Base-by-base conservation (phyloP, 108 stramenopile genomes). In the Discostella stelligeroides region DNA sequence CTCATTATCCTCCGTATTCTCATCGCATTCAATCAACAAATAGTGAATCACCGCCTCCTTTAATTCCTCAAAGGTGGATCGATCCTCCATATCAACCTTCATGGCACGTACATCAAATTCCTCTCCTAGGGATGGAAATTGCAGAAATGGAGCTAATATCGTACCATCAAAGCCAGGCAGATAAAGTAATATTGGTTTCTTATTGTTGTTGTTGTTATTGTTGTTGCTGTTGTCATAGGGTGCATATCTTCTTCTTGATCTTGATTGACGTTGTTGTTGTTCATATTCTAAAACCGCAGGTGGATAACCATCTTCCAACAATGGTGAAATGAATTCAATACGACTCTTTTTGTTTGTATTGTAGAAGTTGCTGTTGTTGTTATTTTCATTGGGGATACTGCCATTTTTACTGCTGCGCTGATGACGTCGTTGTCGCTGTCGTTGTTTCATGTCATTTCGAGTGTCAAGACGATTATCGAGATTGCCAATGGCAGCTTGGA, bases 91-190 rank as follows among this genome's bases (percentile, higher is more conserved):
- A 9, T 58, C 70, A 15, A 91, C 63, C 27, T 40, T 81, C 86
- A 92, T 77, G 21, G 83, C 90, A 40, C 90, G 82, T 12, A 95
- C 84, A 60, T 95, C 94, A 78, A 95, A 95, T 45, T 79, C 76
- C 50, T 84, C 84, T 15, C 80, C 66, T 15, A 95, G 56, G 56
- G 87, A 87, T 24, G 94, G 94, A 63, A 85, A 89, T 66, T 95
- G 94, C 6, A 95, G 56, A 61, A 95, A 95, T 10, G 90, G 86
- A 18, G 85, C 82, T 17, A 95, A 51, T 30, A 80, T 82, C 47
- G 90, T 91, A 27, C 94, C 94, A 66, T 95, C 94, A 81, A 95
- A 95, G 20, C 94, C 94, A 7, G 94, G 94, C 2, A 95, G 81
- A 55, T 92, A 95, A 4, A 95, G 63, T 24, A 95, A 70, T 18